Evolutionary conservation across 106 monocot genomes (phyloP), one percentile per base, ranked within the genome.

Genomic region (Narthecium ossifragum): DNA sequence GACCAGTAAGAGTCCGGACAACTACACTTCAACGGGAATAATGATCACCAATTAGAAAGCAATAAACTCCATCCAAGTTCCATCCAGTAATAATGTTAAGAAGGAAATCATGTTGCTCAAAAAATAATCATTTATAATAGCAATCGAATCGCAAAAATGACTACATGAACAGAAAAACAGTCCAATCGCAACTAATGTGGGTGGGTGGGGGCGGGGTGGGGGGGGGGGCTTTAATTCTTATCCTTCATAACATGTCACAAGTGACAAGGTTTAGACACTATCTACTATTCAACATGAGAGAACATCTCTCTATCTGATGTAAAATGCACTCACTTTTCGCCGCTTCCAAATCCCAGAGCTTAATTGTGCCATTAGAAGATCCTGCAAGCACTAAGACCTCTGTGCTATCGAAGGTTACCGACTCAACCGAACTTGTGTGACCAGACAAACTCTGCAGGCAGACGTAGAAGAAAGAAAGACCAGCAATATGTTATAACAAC

Each of bases 271-370:
- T n/a, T n/a, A 52, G 51, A 52, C 2, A 26, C 51, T 52, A 6
- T 52, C 6, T 26, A 21, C 26, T 26, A 52, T 26, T 24, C 1
- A 52, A 6, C 24, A 52, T 8, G 27, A 21, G 15, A 9, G 22
- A 49, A 49, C n/a, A 49, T 11, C 48, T n/a, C n/a, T n/a, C n/a
- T n/a, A n/a, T n/a, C n/a, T n/a, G n/a, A n/a, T n/a, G n/a, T n/a
- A n/a, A n/a, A n/a, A n/a, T n/a, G n/a, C n/a, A 75, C 83, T 75
- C 70, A 94, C 93, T 59, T 70, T 89, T 94, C 36, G 72, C 77
- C 59, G 85, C 89, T 71, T 94, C 93, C 45, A 94, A 50, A 65
- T 89, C 85, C 93, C 93, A 94, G 53, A 94, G 83, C 67, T 89
- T 94, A 55, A 89, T 71, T 22, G 83, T 49, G 28, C 93, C 93